Conservation (phyloP, 352 stramenopile genomes). For the Halophytophthora polymorphica region DNA sequence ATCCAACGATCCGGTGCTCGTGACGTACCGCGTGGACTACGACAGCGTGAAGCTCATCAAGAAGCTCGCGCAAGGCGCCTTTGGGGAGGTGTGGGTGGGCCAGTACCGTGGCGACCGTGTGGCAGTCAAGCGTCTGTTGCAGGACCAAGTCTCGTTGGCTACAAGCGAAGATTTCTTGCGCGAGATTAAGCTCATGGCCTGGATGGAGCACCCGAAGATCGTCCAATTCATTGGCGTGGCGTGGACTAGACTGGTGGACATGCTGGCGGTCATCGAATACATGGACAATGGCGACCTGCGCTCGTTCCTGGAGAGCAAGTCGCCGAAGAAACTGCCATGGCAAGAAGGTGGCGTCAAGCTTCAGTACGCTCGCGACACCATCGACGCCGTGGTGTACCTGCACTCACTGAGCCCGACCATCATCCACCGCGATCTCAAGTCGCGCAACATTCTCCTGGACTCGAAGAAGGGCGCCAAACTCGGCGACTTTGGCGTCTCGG, state of each 20-base stretch:
- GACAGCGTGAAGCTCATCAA: constrained; percentile 60
- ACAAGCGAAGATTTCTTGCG: constrained; percentile 60
- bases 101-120: constrained; percentile 55
- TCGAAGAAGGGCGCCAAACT: constrained; percentile 61
- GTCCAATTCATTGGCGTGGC: constrained; percentile 69
- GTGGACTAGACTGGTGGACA: constrained; percentile 66
- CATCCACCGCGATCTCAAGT: constrained; percentile 73
- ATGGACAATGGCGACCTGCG: constrained; percentile 68
- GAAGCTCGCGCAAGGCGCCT: constrained; percentile 66
- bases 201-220: constrained; percentile 66
- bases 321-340: constrained; percentile 22
- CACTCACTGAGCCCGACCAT: constrained; percentile 61
- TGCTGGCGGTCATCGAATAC: constrained; percentile 65
- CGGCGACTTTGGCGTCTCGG: constrained; percentile 65
- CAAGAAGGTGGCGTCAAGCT: constrained; percentile 32
- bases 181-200: constrained; percentile 72
- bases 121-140: constrained; percentile 58
- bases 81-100: constrained; percentile 71
- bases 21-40: constrained; percentile 71
- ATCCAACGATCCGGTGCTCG: constrained; percentile 65
- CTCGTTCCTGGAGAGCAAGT: constrained; percentile 44
- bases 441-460: constrained; percentile 68
- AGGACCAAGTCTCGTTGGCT: constrained; percentile 40
- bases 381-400: constrained; percentile 69
- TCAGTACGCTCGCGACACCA: constrained; percentile 53